Conservation (phyloP, 2,329 filamentous ascomycete species). For the Knoxdaviesia proteae region DNA sequence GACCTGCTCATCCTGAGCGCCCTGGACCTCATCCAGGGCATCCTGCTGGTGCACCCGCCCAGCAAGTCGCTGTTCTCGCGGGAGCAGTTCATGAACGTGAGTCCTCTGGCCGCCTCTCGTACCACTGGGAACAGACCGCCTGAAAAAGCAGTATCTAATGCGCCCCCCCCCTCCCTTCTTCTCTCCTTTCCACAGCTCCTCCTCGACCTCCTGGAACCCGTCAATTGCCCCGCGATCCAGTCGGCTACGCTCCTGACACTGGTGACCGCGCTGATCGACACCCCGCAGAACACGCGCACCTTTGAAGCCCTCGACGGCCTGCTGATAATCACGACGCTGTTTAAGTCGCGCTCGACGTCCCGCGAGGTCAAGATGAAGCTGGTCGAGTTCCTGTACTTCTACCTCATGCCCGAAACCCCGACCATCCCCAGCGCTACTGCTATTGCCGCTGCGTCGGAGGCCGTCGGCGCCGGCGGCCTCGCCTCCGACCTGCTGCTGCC, state of each 20-base stretch:
- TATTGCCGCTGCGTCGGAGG: conserved; percentile 19
- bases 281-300: conserved; percentile 69
- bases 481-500: conserved; percentile 24
- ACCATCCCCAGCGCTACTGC: conserved; percentile 22
- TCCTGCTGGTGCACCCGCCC: conserved; percentile 72
- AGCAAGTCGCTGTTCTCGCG: conserved; percentile 72
- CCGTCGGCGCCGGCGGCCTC: conserved; percentile 16
- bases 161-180: not conserved
- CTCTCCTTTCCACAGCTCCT: conserved; percentile 37
- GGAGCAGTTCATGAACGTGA: conserved; percentile 83
- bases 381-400: conserved; percentile 97
- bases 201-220: conserved; percentile 80
- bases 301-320: conserved; percentile 88
- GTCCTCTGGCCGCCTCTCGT: conserved; percentile 9
- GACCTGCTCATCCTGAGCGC: conserved; percentile 76
- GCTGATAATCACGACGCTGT: conserved; percentile 75
- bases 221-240: conserved; percentile 82
- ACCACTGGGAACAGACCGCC: not conserved
- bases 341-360: conserved; percentile 70
- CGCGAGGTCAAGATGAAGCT: conserved; percentile 85
- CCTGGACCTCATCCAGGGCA: conserved; percentile 74
- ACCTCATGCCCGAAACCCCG: conserved; percentile 79
- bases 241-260: conserved; percentile 76
- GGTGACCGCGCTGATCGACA: conserved; percentile 71
- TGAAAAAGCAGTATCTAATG: not conserved